A percentile compares a stretch with the other conserved stretches of the same genome.
phyloP scores from a whole-genome alignment of 1,139 yeast species.

The Debaryomyces subglobosus region DNA sequence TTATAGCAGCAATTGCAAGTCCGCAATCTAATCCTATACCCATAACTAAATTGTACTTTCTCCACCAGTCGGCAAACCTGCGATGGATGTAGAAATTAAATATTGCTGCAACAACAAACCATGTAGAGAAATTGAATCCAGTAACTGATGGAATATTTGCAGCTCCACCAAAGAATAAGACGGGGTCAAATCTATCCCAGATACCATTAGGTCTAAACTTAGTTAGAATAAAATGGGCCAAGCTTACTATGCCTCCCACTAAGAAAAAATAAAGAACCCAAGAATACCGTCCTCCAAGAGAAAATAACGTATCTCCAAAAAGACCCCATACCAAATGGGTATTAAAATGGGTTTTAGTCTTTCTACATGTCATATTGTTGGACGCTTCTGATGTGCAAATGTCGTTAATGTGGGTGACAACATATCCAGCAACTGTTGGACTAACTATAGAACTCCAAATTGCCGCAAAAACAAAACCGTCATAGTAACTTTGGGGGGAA shows the following conservation, averaged over 20 bases:
- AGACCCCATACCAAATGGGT: slow-evolving; percentile 55
- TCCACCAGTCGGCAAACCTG: slow-evolving; percentile 49
- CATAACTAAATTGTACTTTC: slow-evolving; percentile 44
- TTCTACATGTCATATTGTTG: slow-evolving; percentile 46
- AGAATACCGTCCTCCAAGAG: slow-evolving; percentile 30
- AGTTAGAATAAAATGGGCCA: slow-evolving; percentile 18
- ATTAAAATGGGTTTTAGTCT: slow-evolving; percentile 47
- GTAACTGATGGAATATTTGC: slow-evolving; percentile 54
- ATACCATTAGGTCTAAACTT: slow-evolving; percentile 45
- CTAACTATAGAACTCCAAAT: slow-evolving; percentile 50
- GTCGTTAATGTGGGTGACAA: slow-evolving; percentile 44
- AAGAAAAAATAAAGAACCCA: no score
- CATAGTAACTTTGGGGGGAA: slow-evolving; percentile 22
- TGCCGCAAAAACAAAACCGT: slow-evolving; percentile 52
- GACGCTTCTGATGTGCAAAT: slow-evolving; percentile 52
- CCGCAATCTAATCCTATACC: slow-evolving; percentile 33
- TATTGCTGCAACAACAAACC: slow-evolving; percentile 36
- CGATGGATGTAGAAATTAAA: slow-evolving; percentile 38
- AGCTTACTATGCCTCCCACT: no score
- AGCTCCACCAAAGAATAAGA: slow-evolving; percentile 51
- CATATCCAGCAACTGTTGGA: slow-evolving; percentile 49
- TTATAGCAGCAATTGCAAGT: no score
- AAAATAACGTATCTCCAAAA: slow-evolving; percentile 42
- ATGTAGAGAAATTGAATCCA: slow-evolving; percentile 44
- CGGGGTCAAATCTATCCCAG: slow-evolving; percentile 50